Evolutionary conservation across 169 alveolate genomes (phyloP).

Genomic region (Cryptosporidium ubiquitum): DNA sequence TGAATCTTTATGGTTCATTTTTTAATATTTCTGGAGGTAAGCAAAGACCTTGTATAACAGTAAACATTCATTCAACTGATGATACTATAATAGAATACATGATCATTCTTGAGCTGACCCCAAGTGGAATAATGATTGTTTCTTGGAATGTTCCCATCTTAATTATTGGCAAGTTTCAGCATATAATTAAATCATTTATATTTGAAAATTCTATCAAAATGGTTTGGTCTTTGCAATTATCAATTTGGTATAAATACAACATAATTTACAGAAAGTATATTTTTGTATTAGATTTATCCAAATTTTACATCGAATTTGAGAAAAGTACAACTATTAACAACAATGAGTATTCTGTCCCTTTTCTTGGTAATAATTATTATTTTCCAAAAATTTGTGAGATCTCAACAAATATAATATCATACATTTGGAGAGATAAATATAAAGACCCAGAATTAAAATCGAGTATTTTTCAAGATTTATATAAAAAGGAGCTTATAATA

Average conservation of each 20-base stretch:
- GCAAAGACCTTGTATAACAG: slow-evolving; percentile 47
- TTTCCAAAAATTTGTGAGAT: slow-evolving; percentile 41
- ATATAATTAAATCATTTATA: neutral
- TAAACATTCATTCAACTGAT: slow-evolving; percentile 14
- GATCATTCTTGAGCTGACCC: slow-evolving; percentile 48
- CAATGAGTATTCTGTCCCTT: neutral
- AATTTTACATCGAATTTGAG: neutral
- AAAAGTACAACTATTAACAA: neutral
- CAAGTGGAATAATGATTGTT: slow-evolving; percentile 19
- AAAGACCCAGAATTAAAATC: neutral
- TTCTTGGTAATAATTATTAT: neutral
- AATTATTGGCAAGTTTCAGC: neutral
- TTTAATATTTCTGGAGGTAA: slow-evolving; percentile 53
- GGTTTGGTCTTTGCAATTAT: slow-evolving; percentile 36
- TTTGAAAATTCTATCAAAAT: neutral
- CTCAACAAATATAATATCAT: neutral
- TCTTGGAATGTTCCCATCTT: slow-evolving; percentile 34
- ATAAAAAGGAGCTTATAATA: neutral
- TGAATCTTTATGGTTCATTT: neutral
- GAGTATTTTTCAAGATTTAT: slow-evolving; percentile 6
- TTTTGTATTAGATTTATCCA: slow-evolving; percentile 20
- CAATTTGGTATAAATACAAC: slow-evolving; percentile 33
- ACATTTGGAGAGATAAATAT: slow-evolving; percentile 1
- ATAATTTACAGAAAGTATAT: slow-evolving; percentile 3
- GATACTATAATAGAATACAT: neutral